Evolutionary conservation across 495 filamentous ascomycete species (phyloP).

Genomic region (Aspergillus saccharolyticus): DNA sequence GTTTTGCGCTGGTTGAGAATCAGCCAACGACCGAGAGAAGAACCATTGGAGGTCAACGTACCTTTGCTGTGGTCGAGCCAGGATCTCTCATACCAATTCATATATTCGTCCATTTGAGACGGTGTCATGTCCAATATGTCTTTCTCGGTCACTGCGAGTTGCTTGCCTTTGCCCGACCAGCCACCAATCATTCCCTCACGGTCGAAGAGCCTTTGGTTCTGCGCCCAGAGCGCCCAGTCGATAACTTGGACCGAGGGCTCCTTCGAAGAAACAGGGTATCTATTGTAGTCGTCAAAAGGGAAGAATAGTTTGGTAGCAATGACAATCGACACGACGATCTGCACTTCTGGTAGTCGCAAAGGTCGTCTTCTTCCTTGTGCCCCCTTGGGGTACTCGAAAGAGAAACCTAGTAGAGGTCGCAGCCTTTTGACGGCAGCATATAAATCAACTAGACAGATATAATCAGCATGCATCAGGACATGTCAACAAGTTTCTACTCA

Average conservation of each 20-base stretch:
- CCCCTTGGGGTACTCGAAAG: constrained; percentile 50
- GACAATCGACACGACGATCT: constrained; percentile 66
- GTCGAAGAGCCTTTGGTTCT: constrained; percentile 44
- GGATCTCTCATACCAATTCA: constrained; percentile 83
- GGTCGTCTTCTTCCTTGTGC: constrained; percentile 23
- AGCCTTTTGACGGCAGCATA: constrained; percentile 59
- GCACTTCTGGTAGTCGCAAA: constrained; percentile 63
- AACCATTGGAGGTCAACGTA: not conserved
- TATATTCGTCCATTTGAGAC: constrained; percentile 69
- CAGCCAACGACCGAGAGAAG: not conserved
- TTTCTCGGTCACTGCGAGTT: constrained; percentile 53
- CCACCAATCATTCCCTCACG: constrained; percentile 20
- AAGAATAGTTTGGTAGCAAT: constrained; percentile 74
- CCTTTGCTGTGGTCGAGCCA: constrained; percentile 50
- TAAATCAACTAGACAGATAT: constrained; percentile 55
- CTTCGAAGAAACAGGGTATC: constrained; percentile 47
- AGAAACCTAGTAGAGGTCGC: constrained; percentile 48
- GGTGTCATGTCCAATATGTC: constrained; percentile 66
- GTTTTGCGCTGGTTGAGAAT: constrained; percentile 19
- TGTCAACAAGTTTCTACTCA: constrained; percentile 35
- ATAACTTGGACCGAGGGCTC: constrained; percentile 61
- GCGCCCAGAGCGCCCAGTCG: constrained; percentile 69
- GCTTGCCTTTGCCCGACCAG: constrained; percentile 32
- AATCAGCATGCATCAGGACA: constrained; percentile 11
- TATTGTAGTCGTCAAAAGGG: constrained; percentile 61